A percentile compares a stretch with the other conserved stretches of the same genome.
These are phyloP conservation scores for Dryas octopetala DNA, from an alignment of 306 rosid species.

Conservation along the genomic window DNA sequence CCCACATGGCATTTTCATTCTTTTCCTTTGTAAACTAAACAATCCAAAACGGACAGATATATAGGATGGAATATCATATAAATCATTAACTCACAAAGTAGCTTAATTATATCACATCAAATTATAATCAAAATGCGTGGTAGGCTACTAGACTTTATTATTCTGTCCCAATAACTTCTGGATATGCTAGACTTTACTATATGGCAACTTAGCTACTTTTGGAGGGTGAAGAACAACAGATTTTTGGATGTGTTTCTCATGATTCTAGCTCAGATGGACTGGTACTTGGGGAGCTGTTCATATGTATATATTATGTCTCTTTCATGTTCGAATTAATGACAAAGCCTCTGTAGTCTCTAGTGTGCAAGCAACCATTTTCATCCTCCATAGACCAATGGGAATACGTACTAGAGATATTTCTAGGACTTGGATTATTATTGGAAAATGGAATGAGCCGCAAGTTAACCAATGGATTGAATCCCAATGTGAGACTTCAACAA, in stretches of 20 bases:
- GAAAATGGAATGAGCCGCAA: too few species aligned
- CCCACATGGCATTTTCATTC: constrained; percentile 1
- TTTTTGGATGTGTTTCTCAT: constrained; percentile 7
- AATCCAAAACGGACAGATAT: background rate
- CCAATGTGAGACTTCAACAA: too few species aligned
- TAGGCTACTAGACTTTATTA: too few species aligned
- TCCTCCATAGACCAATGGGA: background rate
- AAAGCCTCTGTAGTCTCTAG: too few species aligned
- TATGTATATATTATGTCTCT: background rate
- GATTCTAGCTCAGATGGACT: background rate
- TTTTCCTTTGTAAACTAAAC: background rate
- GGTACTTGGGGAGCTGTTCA: background rate
- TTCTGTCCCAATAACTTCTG: too few species aligned
- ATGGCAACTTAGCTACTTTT: background rate
- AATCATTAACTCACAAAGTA: too few species aligned
- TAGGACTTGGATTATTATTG: too few species aligned
- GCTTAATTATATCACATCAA: too few species aligned
- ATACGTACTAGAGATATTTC: too few species aligned
- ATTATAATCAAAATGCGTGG: too few species aligned
- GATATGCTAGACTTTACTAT: too few species aligned
- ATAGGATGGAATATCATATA: background rate
- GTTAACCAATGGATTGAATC: too few species aligned
- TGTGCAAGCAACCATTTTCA: background rate
- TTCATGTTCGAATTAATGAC: background rate
- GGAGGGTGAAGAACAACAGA: background rate